Evolutionary conservation across 2,329 filamentous ascomycete genomes (phyloP), one percentile per base, ranked within the genome.

Genomic region (Tolypocladium sp.): DNA sequence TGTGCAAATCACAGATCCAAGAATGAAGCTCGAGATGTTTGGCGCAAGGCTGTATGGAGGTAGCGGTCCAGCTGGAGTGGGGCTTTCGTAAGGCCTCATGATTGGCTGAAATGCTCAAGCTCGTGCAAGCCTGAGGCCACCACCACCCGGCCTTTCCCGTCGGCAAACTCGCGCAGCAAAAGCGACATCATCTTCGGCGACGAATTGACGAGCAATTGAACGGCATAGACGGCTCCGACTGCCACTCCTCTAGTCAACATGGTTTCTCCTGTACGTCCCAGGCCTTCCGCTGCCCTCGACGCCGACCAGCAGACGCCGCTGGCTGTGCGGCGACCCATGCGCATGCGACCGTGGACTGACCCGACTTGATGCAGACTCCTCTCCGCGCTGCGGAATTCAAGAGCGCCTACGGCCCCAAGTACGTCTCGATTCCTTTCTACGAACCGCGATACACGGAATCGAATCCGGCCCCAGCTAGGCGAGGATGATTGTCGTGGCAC

Each of bases 321-420:
- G 20, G n/a, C 49, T 53, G 30, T 20, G 30, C 30, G 33, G 49
- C 30, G 10, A 4, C 30, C 49, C 2, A 20, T 27, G 9, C 20
- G 37, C 54, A 37, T 37, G 35, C 15, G n/a, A 9, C 20, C 9
- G 54, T 57, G 53, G 56, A 65, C 74, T 76, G 66, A 76, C 68
- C 61, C 66, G 62, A 63, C 62, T 60, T 58, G 57, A 55, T 61
- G 60, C 66, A 83, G 81, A 77, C 77, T 71, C 75, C 76, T 68
- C 65, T 75, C 71, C 76, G 73, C 73, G 72, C 74, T 70, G 68
- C 73, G 62, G 66, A 72, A 63, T 87, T 85, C 79, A 81, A 80
- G 76, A 87, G 83, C 76, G 76, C 79, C 65, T 86, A 84, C 71
- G 85, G 83, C 71, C 85, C 85, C 57, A 87, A 86, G 85, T 88